phyloP scores from a whole-genome alignment of 345 rosid genomes.

The Gossypioides kirkii region DNA sequence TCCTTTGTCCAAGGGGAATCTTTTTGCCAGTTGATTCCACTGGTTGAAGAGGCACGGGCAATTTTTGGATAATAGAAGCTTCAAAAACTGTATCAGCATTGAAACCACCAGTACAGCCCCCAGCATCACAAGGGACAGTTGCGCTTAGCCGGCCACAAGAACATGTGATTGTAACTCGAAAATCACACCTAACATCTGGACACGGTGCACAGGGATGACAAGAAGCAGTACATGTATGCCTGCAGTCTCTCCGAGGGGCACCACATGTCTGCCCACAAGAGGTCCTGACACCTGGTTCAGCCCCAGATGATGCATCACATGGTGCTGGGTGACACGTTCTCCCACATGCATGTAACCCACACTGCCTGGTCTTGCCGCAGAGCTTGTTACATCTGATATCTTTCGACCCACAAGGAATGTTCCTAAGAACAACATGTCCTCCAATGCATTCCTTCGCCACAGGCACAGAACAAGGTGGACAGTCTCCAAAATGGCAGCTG shows the following conservation, averaged over 20 bases:
- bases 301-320: slow-evolving; percentile 45
- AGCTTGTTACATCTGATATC: slow-evolving; percentile 88
- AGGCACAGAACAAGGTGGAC: slow-evolving; percentile 93
- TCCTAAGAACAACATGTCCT: slow-evolving; percentile 90
- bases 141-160: slow-evolving; percentile 78
- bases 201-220: slow-evolving; percentile 84
- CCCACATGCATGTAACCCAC: slow-evolving; percentile 94
- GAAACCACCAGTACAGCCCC: slow-evolving; percentile 42
- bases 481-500: slow-evolving; percentile 94
- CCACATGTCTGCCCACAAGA: slow-evolving; percentile 95
- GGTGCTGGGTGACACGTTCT: slow-evolving; percentile 76
- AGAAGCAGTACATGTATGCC: slow-evolving; percentile 72
- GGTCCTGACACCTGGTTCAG: slow-evolving; percentile 40
- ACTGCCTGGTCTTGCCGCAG: slow-evolving; percentile 88
- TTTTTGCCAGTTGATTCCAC: slow-evolving; percentile 50
- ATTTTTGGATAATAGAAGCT: slow-evolving; percentile 59
- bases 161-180: slow-evolving; percentile 64
- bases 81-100: slow-evolving; percentile 45
- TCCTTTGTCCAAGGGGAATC: slow-evolving; percentile 81
- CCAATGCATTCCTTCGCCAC: slow-evolving; percentile 88
- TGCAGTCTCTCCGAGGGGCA: slow-evolving; percentile 90
- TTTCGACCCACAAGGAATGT: slow-evolving; percentile 92
- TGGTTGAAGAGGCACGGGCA: slow-evolving; percentile 70
- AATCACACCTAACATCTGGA: slow-evolving; percentile 83
- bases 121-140: slow-evolving; percentile 84